A percentile compares a stretch with the other conserved stretches of the same genome.
These are phyloP conservation scores for Pugionium dolabratum DNA, from an alignment of 345 rosid genomes.

Conservation along the genomic window DNA sequence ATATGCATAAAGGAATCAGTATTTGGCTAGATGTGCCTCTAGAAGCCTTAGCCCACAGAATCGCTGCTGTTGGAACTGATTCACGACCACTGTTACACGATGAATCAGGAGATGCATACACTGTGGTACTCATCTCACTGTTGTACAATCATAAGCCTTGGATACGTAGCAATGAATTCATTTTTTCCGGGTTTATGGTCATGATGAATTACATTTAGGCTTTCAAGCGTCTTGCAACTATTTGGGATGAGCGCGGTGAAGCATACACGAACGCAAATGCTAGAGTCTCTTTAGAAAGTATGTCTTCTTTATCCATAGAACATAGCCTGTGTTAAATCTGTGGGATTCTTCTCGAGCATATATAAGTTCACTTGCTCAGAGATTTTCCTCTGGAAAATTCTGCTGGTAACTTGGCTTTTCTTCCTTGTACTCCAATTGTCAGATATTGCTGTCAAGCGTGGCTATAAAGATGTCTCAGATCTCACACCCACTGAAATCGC, in stretches of 20 bases:
- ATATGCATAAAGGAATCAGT: constrained; percentile 81
- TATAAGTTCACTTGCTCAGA: background rate
- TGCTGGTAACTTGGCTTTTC: constrained; percentile 10
- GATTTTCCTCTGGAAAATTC: constrained; percentile 2
- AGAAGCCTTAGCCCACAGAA: constrained; percentile 87
- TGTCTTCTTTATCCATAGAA: constrained; percentile 20
- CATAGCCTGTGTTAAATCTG: background rate
- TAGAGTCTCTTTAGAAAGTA: constrained; percentile 86
- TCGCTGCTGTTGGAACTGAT: constrained; percentile 86
- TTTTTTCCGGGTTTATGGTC: background rate
- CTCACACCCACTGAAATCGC: constrained; percentile 77
- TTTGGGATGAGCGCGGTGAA: constrained; percentile 69
- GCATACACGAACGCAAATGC: constrained; percentile 75
- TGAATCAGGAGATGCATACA: constrained; percentile 80
- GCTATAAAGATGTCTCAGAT: constrained; percentile 58
- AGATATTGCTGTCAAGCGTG: constrained; percentile 82
- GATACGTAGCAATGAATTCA: background rate
- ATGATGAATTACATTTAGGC: constrained; percentile 52
- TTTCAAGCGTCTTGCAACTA: constrained; percentile 63
- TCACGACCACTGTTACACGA: constrained; percentile 83
- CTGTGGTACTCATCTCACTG: constrained; percentile 47
- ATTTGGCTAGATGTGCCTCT: constrained; percentile 97
- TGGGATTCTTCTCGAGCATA: background rate
- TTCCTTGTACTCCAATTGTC: constrained; percentile 18
- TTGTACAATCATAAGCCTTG: constrained; percentile 20